Conservation (phyloP, 495 filamentous ascomycete species). For the Chaetomium fimeti region DNA sequence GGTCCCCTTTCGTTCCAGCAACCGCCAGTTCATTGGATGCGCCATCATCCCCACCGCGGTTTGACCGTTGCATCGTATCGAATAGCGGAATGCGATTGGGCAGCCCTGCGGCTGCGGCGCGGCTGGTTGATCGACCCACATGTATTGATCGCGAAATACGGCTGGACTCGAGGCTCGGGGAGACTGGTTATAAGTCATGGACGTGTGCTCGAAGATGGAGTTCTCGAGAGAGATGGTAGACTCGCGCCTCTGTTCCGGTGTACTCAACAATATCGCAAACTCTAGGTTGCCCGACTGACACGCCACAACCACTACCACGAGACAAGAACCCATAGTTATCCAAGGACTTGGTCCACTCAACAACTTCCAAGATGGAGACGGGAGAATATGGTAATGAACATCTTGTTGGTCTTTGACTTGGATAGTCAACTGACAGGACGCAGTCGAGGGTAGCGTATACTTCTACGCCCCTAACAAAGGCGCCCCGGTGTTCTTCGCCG, state of each 20-base stretch:
- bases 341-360: too few relatives aligned
- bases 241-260: background rate
- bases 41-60: background rate
- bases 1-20: background rate
- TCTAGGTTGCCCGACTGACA: background rate
- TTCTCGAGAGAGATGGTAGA: background rate
- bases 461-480: constrained; percentile 75
- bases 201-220: background rate
- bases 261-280: background rate
- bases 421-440: background rate
- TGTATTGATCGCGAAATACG: constrained; percentile 24
- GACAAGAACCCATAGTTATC: background rate
- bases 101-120: constrained; percentile 2
- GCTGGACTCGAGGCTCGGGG: background rate
- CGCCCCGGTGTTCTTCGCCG: constrained; percentile 64
- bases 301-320: background rate
- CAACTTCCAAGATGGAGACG: constrained; percentile 35
- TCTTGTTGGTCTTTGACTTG: background rate
- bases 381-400: constrained; percentile 38
- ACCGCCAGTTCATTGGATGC: constrained; percentile 5
- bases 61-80: constrained; percentile 28
- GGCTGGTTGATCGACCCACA: background rate
- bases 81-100: constrained; percentile 30
- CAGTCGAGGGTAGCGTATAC: constrained; percentile 57
- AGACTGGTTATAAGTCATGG: constrained; percentile 5